Conservation (phyloP, 257 asterid species). For the Solanum dulcamara region DNA sequence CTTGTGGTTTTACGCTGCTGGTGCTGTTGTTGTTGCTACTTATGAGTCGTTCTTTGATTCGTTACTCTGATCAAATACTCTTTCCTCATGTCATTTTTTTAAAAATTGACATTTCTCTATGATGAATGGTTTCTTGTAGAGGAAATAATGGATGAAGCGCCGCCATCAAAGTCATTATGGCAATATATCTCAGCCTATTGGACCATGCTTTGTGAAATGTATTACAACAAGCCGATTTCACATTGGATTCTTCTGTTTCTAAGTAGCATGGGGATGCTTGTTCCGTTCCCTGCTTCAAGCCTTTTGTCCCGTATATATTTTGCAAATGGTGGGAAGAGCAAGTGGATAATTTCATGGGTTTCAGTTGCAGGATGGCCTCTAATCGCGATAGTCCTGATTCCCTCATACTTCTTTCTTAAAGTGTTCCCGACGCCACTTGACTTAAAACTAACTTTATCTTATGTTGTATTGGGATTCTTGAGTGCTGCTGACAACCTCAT, state of each 20-base stretch:
- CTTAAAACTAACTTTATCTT: slow-evolving; percentile 44
- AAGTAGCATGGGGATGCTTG: slow-evolving; percentile 63
- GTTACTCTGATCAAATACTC: neutral
- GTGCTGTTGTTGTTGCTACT: neutral
- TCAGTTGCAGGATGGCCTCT: slow-evolving; percentile 98
- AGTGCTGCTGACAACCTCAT: slow-evolving; percentile 77
- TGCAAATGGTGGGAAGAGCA: slow-evolving; percentile 75
- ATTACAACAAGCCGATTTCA: slow-evolving; percentile 46
- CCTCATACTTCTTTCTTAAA: slow-evolving; percentile 42
- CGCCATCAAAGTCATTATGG: slow-evolving; percentile 15
- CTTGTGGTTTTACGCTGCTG: neutral
- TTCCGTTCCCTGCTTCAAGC: slow-evolving; percentile 81
- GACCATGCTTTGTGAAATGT: slow-evolving; percentile 21
- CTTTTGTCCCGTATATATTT: slow-evolving; percentile 76
- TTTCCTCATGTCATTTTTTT: neutral
- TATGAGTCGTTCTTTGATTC: neutral
- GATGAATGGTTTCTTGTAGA: neutral
- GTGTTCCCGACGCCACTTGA: slow-evolving; percentile 51
- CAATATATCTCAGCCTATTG: slow-evolving; percentile 20
- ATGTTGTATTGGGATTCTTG: slow-evolving; percentile 55
- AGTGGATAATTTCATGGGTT: slow-evolving; percentile 88
- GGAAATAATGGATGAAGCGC: slow-evolving; percentile 20
- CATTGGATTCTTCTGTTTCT: slow-evolving; percentile 68
- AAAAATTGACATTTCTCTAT: neutral
- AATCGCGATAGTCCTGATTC: slow-evolving; percentile 46